These are phyloP conservation scores for Boletus rufocinnamomeus DNA, from an alignment of 768 basidiomycete genomes.

Conservation along the genomic window DNA sequence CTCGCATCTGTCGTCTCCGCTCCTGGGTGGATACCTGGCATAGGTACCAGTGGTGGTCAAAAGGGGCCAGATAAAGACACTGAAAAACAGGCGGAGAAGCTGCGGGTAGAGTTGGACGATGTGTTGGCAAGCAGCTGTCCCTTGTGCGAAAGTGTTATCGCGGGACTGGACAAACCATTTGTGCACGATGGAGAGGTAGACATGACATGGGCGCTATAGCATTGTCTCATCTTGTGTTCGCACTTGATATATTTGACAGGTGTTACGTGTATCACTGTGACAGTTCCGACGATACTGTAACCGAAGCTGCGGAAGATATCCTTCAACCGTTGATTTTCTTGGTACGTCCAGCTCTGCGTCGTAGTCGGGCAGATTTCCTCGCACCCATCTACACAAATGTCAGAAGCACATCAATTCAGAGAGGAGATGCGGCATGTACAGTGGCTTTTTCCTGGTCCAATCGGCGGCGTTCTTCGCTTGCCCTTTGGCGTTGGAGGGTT, in stretches of 20 bases:
- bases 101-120: conserved; percentile 86
- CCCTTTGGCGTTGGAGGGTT: conserved; percentile 68
- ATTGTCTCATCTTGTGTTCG: not conserved
- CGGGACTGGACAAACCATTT: conserved; percentile 85
- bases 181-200: conserved; percentile 77
- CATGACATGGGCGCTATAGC: conserved; percentile 71
- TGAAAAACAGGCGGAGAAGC: conserved; percentile 65
- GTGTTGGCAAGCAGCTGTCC: conserved; percentile 89
- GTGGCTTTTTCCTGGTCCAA: conserved; percentile 43
- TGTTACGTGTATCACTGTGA: conserved; percentile 12
- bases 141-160: conserved; percentile 88
- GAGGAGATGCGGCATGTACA: conserved; percentile 10
- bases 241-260: conserved; percentile 6
- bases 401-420: not conserved
- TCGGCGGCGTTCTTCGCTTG: conserved; percentile 69
- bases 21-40: conserved; percentile 75
- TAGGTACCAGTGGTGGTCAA: conserved; percentile 50
- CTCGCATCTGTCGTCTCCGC: conserved; percentile 82
- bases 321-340: conserved; percentile 79
- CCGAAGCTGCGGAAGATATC: not conserved
- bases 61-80: conserved; percentile 48
- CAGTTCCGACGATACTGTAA: not conserved
- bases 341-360: conserved; percentile 70
- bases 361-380: conserved; percentile 70
- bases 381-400: conserved; percentile 67